Evolutionary conservation across 1,284 basidiomycete species (phyloP).

Genomic region (Malassezia nana): DNA sequence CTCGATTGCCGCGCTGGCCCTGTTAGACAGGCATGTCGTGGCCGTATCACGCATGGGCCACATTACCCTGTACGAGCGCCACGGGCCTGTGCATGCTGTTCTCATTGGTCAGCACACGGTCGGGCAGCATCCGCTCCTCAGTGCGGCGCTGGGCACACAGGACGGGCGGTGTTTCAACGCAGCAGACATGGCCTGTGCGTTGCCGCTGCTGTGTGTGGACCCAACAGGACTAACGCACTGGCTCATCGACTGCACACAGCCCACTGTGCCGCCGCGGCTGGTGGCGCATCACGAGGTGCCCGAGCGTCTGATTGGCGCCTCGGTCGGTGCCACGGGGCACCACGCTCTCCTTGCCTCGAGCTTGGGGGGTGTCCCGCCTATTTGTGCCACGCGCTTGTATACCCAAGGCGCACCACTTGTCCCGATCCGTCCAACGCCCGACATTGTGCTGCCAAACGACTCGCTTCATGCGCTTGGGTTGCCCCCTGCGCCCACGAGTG

Average conservation of each 20-base stretch:
- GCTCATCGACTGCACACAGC: neutral
- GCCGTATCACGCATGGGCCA: slow-evolving; percentile 14
- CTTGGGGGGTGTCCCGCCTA: slow-evolving; percentile 17
- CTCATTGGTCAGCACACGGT: slow-evolving; percentile 1
- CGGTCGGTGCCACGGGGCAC: slow-evolving; percentile 10
- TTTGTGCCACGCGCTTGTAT: slow-evolving; percentile 11
- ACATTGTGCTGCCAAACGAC: neutral
- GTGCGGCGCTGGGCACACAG: slow-evolving; percentile 9
- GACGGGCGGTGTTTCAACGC: neutral
- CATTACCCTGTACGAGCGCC: slow-evolving; percentile 9
- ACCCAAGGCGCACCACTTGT: neutral
- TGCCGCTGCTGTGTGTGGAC: slow-evolving; percentile 10
- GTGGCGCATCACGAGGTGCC: slow-evolving; percentile 1
- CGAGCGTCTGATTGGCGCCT: slow-evolving; percentile 16
- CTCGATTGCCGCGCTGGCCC: slow-evolving; percentile 14
- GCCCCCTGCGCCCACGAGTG: neutral
- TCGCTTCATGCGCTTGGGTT: neutral
- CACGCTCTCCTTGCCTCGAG: slow-evolving; percentile 12
- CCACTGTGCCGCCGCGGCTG: neutral
- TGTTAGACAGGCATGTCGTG: slow-evolving; percentile 9
- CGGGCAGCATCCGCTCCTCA: slow-evolving; percentile 15
- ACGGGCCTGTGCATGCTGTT: neutral
- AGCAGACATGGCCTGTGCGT: neutral
- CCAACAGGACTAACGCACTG: slow-evolving; percentile 13
- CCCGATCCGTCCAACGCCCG: slow-evolving; percentile 15